Base-by-base conservation (phyloP, 352 stramenopile genomes). In the Phytophthora quininea region DNA sequence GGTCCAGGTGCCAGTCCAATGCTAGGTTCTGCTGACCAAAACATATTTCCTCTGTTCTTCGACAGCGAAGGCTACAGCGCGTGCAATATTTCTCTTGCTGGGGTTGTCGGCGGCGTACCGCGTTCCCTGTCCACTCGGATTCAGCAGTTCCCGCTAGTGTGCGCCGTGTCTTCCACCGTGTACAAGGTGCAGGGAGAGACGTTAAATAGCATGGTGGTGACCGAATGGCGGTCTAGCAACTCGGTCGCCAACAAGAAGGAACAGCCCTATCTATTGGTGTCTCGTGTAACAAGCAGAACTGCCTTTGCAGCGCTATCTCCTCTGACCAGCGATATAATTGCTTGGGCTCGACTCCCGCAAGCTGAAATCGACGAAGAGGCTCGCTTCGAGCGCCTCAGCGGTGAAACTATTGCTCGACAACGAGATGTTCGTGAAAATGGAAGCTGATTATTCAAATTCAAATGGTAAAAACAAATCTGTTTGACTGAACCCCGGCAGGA, bases 121-220 rank as follows among this genome's bases (percentile, higher is more conserved):
- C 19, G 19, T 24, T 24, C 19, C 19, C 19, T 24, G 19, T 24
- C 19, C 19, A 24, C 19, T 24, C 19, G 19, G 19, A 24, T 24
- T 24, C 19, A 24, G 19, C 19, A 24, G 19, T 24, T 24, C 19
- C 19, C 19, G 19, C 19, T 24, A 24, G 19, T 24, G 19, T 24
- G 19, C 19, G 19, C 19, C 19, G 19, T 24, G 19, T 24, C 19
- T 24, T 24, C 52, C 1, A 67, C 57, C 2, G 37, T 63, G 11
- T 74, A 74, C 55, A 70, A 74, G 27, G 51, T 70, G 1, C 56
- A 69, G 48, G 66, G 19, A 24, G 66, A 52, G 54, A 63, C 60
- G 30, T 45, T 70, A 2, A n/a, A 61, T 1, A 57, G 48, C 5
- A 69, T 74, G 40, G 67, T 69, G 4, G 47, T 62, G 8, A 12